These are phyloP conservation scores for Triangularia verruculosa DNA, from an alignment of 2,329 filamentous ascomycete species.

Conservation along the genomic window DNA sequence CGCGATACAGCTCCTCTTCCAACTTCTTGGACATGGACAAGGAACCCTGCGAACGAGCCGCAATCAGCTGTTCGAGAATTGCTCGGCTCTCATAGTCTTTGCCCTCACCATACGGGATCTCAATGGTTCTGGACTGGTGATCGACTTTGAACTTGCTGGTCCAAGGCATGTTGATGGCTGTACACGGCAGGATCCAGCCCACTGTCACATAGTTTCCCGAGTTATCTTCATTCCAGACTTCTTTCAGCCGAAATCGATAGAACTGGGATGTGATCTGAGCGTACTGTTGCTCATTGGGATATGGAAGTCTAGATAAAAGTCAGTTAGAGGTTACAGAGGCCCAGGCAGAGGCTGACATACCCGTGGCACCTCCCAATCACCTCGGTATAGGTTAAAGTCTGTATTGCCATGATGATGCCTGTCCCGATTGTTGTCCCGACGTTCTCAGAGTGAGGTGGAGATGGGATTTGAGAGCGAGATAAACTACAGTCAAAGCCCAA, in stretches of 20 bases:
- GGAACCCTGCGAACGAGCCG: neutral
- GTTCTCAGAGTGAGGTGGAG: too few species aligned
- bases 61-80: neutral
- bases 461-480: neutral
- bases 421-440: too few species aligned
- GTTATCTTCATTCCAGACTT: neutral
- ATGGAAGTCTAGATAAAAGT: neutral
- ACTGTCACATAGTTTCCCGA: neutral
- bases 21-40: neutral
- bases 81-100: neutral
- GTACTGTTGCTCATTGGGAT: neutral
- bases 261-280: neutral
- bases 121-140: neutral
- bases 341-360: neutral
- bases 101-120: neutral
- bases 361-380: neutral
- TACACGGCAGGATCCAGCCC: neutral
- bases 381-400: neutral
- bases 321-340: neutral
- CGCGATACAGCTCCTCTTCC: neutral
- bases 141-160: neutral
- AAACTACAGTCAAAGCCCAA: neutral
- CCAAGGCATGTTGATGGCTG: neutral
- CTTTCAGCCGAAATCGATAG: neutral
- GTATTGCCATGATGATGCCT: neutral